Evolutionary conservation across 2,329 filamentous ascomycete genomes (phyloP).

Genomic region (Sporothrix brasiliensis): DNA sequence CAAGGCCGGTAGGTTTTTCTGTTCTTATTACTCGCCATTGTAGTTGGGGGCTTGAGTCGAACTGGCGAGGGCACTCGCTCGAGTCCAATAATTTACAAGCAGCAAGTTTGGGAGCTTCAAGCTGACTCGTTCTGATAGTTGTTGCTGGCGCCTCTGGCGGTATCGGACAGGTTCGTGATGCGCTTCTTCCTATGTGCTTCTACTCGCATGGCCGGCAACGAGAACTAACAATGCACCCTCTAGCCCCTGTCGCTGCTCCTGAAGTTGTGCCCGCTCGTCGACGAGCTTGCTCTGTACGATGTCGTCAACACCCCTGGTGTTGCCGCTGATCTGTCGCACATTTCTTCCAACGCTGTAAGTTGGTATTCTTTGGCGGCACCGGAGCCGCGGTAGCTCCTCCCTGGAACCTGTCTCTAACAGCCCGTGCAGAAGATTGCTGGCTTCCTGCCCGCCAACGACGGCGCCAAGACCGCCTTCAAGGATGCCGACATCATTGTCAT

Average conservation of each 20-base stretch:
- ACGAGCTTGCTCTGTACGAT: conserved; percentile 97
- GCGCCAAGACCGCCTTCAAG: conserved; percentile 84
- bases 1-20: conserved; percentile 44
- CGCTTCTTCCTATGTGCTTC: neutral
- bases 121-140: conserved; percentile 48
- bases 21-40: neutral
- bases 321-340: conserved; percentile 94
- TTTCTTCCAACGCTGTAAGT: conserved; percentile 80
- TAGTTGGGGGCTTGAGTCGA: neutral
- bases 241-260: conserved; percentile 95
- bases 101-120: neutral
- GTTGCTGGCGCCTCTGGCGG: conserved; percentile 97
- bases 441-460: conserved; percentile 83
- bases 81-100: neutral
- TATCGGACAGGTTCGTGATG: conserved; percentile 82
- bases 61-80: neutral
- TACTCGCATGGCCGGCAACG: neutral
- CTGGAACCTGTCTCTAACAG: neutral
- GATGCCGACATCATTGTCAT: conserved; percentile 96
- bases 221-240: conserved; percentile 19
- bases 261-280: conserved; percentile 84
- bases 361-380: neutral
- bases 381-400: conserved; percentile 23
- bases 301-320: conserved; percentile 98
- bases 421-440: conserved; percentile 73